Conservation (phyloP, 2,329 filamentous ascomycete genomes). For the Diaporthe aspalathi region DNA sequence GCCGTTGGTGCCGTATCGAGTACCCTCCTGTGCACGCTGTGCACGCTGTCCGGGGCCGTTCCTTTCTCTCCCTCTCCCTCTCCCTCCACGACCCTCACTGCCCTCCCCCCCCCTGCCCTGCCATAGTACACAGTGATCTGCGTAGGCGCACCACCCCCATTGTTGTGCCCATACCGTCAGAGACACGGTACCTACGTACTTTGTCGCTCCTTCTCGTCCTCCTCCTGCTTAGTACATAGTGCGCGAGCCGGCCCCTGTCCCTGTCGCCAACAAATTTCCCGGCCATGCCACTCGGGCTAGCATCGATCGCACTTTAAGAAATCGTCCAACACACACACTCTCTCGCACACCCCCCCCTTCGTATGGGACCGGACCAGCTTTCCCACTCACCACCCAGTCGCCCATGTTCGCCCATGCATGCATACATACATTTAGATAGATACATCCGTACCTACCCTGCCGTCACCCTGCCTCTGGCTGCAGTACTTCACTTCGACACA, state of each 20-base stretch:
- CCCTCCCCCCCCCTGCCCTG: too few species aligned
- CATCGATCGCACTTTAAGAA: conserved; percentile 39
- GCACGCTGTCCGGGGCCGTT: conserved; percentile 5
- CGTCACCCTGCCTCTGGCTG: neutral
- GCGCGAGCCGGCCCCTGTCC: conserved; percentile 30
- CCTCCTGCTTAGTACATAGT: conserved; percentile 19
- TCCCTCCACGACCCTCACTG: conserved; percentile 2
- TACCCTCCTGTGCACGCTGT: conserved; percentile 23
- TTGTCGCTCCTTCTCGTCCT: conserved; percentile 21
- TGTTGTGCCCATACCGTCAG: conserved; percentile 13
- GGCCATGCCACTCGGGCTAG: conserved; percentile 38
- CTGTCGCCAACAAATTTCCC: conserved; percentile 40
- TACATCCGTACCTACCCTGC: conserved; percentile 30
- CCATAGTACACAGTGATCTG: too few species aligned
- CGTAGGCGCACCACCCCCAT: conserved; percentile 13
- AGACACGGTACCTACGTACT: conserved; percentile 27
- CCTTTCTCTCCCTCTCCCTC: neutral
- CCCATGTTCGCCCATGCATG: too few species aligned
- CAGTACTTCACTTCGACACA: conserved; percentile 34
- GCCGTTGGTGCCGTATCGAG: conserved; percentile 34
- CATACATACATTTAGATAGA: conserved; percentile 27
- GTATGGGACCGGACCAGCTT: conserved; percentile 28
- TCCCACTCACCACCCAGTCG: conserved; percentile 37
- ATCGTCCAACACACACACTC: conserved; percentile 34
- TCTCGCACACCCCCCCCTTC: conserved; percentile 26